Conservation (phyloP, 768 basidiomycete species). For the Suillus ampliporus region DNA sequence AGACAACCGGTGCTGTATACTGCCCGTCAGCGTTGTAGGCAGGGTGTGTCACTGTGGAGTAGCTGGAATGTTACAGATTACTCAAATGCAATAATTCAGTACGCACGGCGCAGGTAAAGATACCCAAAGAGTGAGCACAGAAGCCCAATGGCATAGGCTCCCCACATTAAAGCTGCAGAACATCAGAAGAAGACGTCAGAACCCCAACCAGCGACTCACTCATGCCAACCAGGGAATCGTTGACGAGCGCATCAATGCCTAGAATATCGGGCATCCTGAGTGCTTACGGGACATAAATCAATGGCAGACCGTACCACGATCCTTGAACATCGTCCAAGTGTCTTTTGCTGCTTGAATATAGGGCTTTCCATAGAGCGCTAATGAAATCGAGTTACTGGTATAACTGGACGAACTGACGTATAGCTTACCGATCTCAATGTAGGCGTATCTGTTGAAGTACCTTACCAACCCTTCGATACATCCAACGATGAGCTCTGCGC, state of each 20-base stretch:
- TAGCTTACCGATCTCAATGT: slow-evolving; percentile 77
- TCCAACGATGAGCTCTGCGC: slow-evolving; percentile 78
- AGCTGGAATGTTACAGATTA: background rate
- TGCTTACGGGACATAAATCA: background rate
- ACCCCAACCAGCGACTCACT: slow-evolving; percentile 47
- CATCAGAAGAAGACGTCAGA: slow-evolving; percentile 3
- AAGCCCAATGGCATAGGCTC: slow-evolving; percentile 79
- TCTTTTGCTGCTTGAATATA: slow-evolving; percentile 84
- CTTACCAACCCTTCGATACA: slow-evolving; percentile 71
- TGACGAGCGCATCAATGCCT: slow-evolving; percentile 77
- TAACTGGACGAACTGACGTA: background rate
- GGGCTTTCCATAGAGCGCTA: slow-evolving; percentile 84
- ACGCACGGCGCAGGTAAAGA: slow-evolving; percentile 73
- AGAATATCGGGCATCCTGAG: background rate
- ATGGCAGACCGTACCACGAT: slow-evolving; percentile 52
- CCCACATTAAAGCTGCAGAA: slow-evolving; percentile 69
- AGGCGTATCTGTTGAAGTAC: slow-evolving; percentile 87
- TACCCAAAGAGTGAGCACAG: slow-evolving; percentile 78
- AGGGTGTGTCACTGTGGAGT: slow-evolving; percentile 65
- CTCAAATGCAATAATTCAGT: background rate
- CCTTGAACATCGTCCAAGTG: slow-evolving; percentile 78
- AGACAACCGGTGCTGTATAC: slow-evolving; percentile 76
- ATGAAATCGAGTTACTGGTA: background rate
- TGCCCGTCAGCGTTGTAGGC: slow-evolving; percentile 75
- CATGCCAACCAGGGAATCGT: slow-evolving; percentile 83